Conservation (phyloP, 768 basidiomycete genomes). For the Boletus coccyginus region DNA sequence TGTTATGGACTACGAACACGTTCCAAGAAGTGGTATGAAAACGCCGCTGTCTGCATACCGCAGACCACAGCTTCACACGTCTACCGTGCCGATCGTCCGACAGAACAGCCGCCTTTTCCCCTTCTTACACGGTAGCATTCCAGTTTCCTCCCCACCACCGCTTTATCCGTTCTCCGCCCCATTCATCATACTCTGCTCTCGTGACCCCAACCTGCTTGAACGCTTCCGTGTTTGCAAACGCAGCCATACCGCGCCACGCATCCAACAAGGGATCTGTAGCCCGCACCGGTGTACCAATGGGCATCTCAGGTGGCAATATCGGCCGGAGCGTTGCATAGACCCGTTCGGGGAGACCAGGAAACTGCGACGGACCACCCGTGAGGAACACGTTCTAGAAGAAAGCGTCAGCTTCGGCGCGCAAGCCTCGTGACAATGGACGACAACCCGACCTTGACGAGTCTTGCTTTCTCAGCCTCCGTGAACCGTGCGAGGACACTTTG, state of each 20-base stretch:
- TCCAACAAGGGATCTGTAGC: conserved; percentile 70
- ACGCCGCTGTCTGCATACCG: no score
- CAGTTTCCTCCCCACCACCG: conserved; percentile 94
- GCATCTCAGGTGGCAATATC: conserved; percentile 79
- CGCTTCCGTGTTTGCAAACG: conserved; percentile 56
- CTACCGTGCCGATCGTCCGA: no score
- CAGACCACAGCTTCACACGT: no score
- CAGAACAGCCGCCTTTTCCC: background rate
- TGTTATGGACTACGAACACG: no score
- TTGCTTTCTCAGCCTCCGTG: conserved; percentile 58
- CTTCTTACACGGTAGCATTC: conserved; percentile 41
- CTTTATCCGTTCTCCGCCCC: conserved; percentile 83
- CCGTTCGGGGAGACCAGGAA: conserved; percentile 66
- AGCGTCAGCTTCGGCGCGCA: background rate
- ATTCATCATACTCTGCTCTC: conserved; percentile 83
- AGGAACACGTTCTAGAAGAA: conserved; percentile 76
- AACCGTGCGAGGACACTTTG: conserved; percentile 80
- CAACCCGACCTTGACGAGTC: conserved; percentile 68
- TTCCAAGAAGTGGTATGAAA: no score
- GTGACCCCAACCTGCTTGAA: conserved; percentile 61
- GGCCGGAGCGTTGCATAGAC: conserved; percentile 77
- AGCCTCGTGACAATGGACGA: background rate
- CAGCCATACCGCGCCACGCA: conserved; percentile 93
- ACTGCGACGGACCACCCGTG: conserved; percentile 76
- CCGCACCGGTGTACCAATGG: conserved; percentile 52